Conservation (phyloP, 2,329 filamentous ascomycete species). For the Aureobasidium sp. region DNA sequence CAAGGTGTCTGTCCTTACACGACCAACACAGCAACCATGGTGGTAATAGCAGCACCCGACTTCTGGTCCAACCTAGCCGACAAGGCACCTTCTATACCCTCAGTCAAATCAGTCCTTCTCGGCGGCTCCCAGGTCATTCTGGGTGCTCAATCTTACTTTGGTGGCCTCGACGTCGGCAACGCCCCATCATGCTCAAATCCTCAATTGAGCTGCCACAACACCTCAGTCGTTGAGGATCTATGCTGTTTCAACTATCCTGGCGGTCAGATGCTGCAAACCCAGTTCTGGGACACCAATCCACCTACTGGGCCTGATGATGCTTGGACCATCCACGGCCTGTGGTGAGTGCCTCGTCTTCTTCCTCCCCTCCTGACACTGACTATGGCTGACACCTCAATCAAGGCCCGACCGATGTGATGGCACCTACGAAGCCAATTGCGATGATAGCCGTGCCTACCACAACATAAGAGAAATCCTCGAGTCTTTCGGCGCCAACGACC, state of each 20-base stretch:
- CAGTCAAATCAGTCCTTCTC: slow-evolving; percentile 5
- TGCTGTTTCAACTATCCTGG: slow-evolving; percentile 70
- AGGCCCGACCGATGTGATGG: slow-evolving; percentile 55
- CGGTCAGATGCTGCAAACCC: slow-evolving; percentile 62
- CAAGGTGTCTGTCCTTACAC: background rate
- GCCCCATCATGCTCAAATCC: slow-evolving; percentile 27
- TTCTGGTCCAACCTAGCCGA: slow-evolving; percentile 11
- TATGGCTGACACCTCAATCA: background rate
- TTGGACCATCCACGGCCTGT: slow-evolving; percentile 69
- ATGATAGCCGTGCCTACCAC: slow-evolving; percentile 50
- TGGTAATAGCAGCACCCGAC: background rate
- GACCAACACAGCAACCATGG: background rate
- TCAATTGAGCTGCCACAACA: slow-evolving; percentile 56
- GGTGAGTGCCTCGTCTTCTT: slow-evolving; percentile 25
- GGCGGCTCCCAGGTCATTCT: slow-evolving; percentile 3
- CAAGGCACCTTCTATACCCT: background rate
- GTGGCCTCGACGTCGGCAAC: background rate
- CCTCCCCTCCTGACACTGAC: background rate
- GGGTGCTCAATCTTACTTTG: background rate
- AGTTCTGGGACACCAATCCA: slow-evolving; percentile 67
- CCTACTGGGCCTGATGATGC: slow-evolving; percentile 56
- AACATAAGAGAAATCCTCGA: slow-evolving; percentile 57
- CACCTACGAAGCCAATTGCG: slow-evolving; percentile 58
- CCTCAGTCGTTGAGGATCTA: slow-evolving; percentile 50
- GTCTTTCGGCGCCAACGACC: slow-evolving; percentile 43